Percentiles rank a stretch among this genome's conserved stretches.
phyloP scores from a whole-genome alignment of 495 filamentous ascomycete species.

The Staphylotrichum longicolle region DNA sequence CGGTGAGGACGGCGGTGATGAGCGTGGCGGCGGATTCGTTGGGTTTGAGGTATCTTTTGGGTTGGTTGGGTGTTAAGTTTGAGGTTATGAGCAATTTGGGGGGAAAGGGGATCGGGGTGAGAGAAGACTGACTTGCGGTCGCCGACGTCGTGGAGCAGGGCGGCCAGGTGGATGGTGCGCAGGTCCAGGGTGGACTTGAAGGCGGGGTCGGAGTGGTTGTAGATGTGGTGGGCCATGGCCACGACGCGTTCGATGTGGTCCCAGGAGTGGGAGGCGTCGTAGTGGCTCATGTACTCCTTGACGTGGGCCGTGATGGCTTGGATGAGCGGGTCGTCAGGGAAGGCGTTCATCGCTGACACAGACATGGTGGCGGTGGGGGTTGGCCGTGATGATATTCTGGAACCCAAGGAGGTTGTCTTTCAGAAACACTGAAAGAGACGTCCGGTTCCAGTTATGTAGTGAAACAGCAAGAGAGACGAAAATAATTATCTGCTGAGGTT shows the following conservation, averaged over 20 bases:
- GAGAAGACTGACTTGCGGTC: conserved; percentile 61
- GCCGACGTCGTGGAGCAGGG: conserved; percentile 82
- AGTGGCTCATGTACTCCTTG: conserved; percentile 69
- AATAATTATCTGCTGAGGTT: no score
- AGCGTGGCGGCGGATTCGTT: conserved; percentile 52
- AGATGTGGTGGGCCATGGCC: conserved; percentile 59
- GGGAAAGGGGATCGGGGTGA: not conserved
- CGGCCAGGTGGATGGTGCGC: conserved; percentile 64
- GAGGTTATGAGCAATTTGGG: not conserved
- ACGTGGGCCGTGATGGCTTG: conserved; percentile 56
- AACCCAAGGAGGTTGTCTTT: no score
- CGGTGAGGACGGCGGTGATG: conserved; percentile 57
- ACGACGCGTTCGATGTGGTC: conserved; percentile 78
- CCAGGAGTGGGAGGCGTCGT: conserved; percentile 86
- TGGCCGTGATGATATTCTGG: no score
- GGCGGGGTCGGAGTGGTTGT: conserved; percentile 50
- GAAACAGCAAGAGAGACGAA: no score
- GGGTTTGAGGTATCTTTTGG: conserved; percentile 53
- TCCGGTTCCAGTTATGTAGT: no score
- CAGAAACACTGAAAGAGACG: no score
- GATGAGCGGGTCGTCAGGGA: conserved; percentile 44
- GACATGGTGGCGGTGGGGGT: no score
- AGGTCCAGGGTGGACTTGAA: conserved; percentile 43
- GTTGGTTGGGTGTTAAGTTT: not conserved
- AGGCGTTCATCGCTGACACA: conserved; percentile 25